phyloP scores from a whole-genome alignment of 83 land plant genomes.

The Diphasiastrum complanatum region DNA sequence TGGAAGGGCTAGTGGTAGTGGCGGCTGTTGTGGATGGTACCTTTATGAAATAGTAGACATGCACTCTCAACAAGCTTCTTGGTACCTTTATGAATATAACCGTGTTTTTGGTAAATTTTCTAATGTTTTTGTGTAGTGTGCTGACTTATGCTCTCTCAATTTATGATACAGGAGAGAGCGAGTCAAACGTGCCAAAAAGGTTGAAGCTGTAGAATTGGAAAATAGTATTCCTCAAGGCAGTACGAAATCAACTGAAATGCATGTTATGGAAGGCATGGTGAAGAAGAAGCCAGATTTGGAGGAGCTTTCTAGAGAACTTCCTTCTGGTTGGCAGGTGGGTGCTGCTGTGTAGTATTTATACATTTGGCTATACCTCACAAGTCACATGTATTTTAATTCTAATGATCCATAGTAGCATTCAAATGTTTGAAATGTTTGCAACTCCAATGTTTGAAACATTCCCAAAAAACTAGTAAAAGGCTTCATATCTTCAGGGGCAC shows the following conservation, averaged over 20 bases:
- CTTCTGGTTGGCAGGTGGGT: constrained; percentile 97
- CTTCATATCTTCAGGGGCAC: too few species aligned
- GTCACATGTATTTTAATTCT: too few species aligned
- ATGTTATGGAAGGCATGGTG: constrained; percentile 7
- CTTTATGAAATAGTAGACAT: too few species aligned
- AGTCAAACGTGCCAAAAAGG: constrained; percentile 65
- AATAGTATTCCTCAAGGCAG: constrained; percentile 16
- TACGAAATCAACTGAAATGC: not conserved
- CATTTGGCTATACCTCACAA: too few species aligned
- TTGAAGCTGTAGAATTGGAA: constrained; percentile 21
- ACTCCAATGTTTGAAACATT: too few species aligned
- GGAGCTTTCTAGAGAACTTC: constrained; percentile 59
- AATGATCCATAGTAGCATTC: too few species aligned
- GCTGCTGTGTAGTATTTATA: too few species aligned
- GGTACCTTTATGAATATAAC: not conserved
- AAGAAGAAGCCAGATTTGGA: constrained; percentile 45
- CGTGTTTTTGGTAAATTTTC: not conserved
- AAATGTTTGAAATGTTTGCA: too few species aligned
- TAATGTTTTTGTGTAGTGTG: not conserved
- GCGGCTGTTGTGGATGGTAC: too few species aligned
- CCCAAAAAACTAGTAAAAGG: too few species aligned
- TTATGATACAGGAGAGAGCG: constrained; percentile 66
- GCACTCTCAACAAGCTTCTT: too few species aligned
- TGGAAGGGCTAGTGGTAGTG: too few species aligned
- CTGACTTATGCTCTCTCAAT: not conserved